These are phyloP conservation scores for Xylaria sp. DNA, from an alignment of 2,329 filamentous ascomycete genomes.

Conservation along the genomic window DNA sequence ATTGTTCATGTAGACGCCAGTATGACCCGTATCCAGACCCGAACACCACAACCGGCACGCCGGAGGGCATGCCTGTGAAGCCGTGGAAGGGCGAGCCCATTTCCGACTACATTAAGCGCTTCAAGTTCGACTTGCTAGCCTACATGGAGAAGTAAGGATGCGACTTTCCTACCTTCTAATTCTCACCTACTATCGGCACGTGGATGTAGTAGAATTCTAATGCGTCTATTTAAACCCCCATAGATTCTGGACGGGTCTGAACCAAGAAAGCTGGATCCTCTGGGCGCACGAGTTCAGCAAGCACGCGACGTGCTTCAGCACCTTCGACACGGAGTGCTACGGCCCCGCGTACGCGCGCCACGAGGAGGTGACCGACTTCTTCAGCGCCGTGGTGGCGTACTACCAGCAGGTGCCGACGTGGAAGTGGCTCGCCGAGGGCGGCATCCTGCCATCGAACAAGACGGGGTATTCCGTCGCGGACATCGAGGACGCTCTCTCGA, in stretches of 20 bases:
- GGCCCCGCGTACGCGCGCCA: slow-evolving; percentile 61
- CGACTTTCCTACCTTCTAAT: too few relatives aligned
- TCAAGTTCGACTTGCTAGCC: slow-evolving; percentile 64
- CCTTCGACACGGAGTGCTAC: slow-evolving; percentile 70
- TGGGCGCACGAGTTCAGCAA: slow-evolving; percentile 74
- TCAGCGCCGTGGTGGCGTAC: slow-evolving; percentile 63
- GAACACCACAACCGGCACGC: slow-evolving; percentile 65
- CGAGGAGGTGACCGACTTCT: slow-evolving; percentile 67
- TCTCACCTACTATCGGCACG: too few relatives aligned
- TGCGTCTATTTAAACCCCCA: neutral
- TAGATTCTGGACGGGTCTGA: slow-evolving; percentile 64
- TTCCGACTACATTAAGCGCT: slow-evolving; percentile 61
- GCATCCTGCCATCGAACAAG: slow-evolving; percentile 63
- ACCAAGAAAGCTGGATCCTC: slow-evolving; percentile 61
- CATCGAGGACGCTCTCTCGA: slow-evolving; percentile 57
- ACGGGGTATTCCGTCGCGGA: slow-evolving; percentile 60
- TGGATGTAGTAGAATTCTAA: too few relatives aligned
- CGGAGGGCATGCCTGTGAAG: slow-evolving; percentile 58
- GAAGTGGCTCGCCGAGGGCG: slow-evolving; percentile 60
- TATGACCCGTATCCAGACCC: slow-evolving; percentile 67
- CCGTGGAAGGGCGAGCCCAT: slow-evolving; percentile 64
- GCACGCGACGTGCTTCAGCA: slow-evolving; percentile 71
- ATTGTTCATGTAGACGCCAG: slow-evolving; percentile 53
- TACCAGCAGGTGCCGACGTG: slow-evolving; percentile 65
- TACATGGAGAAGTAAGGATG: slow-evolving; percentile 64